Percentiles rank a stretch among this genome's conserved stretches.
Conservation (phyloP, 192 early-diverging fungal genomes). For the Rhizophagus sp. region DNA sequence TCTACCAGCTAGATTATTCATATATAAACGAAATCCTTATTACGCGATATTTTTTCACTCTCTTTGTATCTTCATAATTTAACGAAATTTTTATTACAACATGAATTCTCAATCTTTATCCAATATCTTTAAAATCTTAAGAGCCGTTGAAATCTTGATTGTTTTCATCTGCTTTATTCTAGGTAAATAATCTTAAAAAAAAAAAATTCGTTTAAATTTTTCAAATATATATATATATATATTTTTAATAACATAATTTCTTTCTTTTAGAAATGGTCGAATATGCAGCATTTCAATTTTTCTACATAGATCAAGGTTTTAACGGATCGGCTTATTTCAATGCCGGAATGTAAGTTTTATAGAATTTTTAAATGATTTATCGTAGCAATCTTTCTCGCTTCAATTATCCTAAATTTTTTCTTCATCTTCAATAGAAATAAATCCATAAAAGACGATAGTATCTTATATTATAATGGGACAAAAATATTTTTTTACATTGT, state of each 20-base stretch:
- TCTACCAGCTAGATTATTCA: too few relatives aligned
- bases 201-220: too few relatives aligned
- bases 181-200: too few relatives aligned
- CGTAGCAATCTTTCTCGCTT: neutral
- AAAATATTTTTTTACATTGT: neutral
- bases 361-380: neutral
- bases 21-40: too few relatives aligned
- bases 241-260: neutral
- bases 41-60: too few relatives aligned
- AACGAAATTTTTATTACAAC: neutral
- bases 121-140: neutral
- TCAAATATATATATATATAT: too few relatives aligned
- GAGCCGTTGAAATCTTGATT: neutral
- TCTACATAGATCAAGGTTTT: neutral
- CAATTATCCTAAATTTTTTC: neutral
- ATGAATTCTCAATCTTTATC: neutral
- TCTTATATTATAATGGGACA: slow-evolving; percentile 2
- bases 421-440: neutral
- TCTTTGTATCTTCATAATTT: neutral
- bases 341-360: neutral
- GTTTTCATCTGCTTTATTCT: neutral
- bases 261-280: slow-evolving; percentile 6
- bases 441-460: neutral
- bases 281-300: neutral
- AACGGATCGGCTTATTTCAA: neutral